A percentile compares a stretch with the other conserved stretches of the same genome.
These are phyloP conservation scores for Beauveria rudraprayagi DNA, from an alignment of 2,329 filamentous ascomycete genomes.

Conservation along the genomic window DNA sequence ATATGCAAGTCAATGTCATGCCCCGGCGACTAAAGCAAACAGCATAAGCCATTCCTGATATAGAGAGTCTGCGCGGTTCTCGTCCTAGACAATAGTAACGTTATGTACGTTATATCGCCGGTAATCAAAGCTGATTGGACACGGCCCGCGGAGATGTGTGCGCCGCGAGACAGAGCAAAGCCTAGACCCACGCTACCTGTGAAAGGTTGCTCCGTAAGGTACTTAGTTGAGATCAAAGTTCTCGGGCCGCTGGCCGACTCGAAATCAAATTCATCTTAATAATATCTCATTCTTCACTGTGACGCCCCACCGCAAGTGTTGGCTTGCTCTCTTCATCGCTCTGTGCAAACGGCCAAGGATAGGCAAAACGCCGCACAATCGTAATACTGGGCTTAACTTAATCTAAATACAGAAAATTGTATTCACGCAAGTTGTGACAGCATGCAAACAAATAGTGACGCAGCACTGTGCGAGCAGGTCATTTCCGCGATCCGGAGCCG, in stretches of 20 bases:
- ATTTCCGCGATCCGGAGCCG: neutral
- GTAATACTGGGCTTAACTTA: no score
- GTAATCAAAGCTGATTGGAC: no score
- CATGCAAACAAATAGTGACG: neutral
- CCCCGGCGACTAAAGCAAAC: neutral
- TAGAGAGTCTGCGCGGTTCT: neutral
- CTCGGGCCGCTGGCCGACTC: no score
- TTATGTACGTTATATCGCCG: no score
- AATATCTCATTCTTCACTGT: no score
- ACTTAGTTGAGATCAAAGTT: no score
- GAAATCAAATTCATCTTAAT: no score
- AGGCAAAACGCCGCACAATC: no score
- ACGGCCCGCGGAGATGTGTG: no score
- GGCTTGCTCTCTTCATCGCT: neutral
- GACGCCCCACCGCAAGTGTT: neutral
- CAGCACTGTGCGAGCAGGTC: neutral
- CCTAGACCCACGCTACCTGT: no score
- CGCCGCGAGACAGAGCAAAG: no score
- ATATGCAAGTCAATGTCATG: neutral
- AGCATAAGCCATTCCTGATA: neutral
- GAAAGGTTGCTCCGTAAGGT: no score
- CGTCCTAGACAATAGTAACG: neutral
- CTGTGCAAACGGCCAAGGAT: neutral
- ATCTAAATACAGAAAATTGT: neutral
- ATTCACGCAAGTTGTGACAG: neutral